phyloP scores from a whole-genome alignment of 768 basidiomycete genomes.

The Suillus lakei region DNA sequence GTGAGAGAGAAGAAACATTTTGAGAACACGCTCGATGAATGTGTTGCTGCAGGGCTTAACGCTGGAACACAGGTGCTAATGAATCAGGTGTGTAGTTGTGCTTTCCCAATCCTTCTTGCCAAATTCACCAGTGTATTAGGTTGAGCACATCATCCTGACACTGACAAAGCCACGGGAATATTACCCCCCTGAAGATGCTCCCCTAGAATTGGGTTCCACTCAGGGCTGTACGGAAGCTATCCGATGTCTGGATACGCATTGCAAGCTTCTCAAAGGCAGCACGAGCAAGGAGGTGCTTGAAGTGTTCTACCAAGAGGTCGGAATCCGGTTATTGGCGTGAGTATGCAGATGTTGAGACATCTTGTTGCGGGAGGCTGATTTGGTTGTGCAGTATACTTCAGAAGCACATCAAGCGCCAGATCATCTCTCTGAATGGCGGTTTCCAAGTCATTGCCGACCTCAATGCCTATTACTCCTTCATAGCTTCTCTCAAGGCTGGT shows the following conservation, averaged over 20 bases:
- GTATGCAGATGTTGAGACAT: constrained; percentile 41
- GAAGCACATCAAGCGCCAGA: constrained; percentile 96
- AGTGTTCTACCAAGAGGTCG: constrained; percentile 98
- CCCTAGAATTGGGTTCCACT: constrained; percentile 85
- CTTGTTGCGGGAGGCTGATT: neutral
- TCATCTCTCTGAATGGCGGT: constrained; percentile 91
- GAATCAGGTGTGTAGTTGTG: constrained; percentile 69
- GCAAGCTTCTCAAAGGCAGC: constrained; percentile 88
- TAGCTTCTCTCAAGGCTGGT: constrained; percentile 78
- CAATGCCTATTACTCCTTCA: constrained; percentile 91
- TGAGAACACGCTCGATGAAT: constrained; percentile 90
- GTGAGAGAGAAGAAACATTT: constrained; percentile 97
- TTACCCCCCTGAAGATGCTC: constrained; percentile 81
- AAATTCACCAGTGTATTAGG: constrained; percentile 47
- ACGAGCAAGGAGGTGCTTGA: constrained; percentile 96
- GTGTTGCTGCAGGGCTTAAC: constrained; percentile 91
- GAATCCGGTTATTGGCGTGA: constrained; percentile 83
- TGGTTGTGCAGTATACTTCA: constrained; percentile 74
- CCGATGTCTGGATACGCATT: constrained; percentile 87
- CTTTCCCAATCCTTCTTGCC: neutral
- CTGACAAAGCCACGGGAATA: constrained; percentile 87
- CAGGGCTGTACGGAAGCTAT: constrained; percentile 90
- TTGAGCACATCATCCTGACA: constrained; percentile 90
- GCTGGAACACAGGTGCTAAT: constrained; percentile 95
- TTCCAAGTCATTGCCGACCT: constrained; percentile 97